Evolutionary conservation across 23 red algal species (phyloP), one percentile per base, ranked within the genome.

Genomic region (Cyanidium caldarium): DNA sequence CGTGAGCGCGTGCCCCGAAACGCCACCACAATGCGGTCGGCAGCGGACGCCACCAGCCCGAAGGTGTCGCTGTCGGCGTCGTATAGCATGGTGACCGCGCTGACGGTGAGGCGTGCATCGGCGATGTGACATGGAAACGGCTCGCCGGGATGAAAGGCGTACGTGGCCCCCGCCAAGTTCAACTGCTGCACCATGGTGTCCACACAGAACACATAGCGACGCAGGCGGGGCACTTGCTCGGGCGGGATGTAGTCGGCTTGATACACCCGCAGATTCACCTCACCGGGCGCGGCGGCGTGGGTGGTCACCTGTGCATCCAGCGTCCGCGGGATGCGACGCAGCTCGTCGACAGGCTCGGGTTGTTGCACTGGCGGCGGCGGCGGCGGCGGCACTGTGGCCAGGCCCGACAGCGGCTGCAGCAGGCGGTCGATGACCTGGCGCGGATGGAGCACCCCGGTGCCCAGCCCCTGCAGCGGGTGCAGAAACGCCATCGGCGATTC

Each of bases 121-220:
- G 17, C n/a, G 19, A 69, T 69, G n/a, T n/a, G n/a, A n/a, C n/a
- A n/a, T n/a, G n/a, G n/a, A 36, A 19, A 40, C 7, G 5, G 14
- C 33, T 7, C 14, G 1, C 70, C 73, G 41, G 79, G 57, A 17
- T 81, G 67, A 66, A 94, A 78, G 65, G 66, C 71, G 68, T 93
- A 93, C 16, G 80, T 73, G 38, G 79, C 35, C 86, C 86, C 83
- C 21, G 86, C 72, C 65, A 93, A 81, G 43, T 93, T 93, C 10
- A 92, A 93, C 66, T 83, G 45, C 3, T 72, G 72, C 39, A 93
- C 81, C 65, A 80, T 76, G 2, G 86, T 93, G 25, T 93, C 75
- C 79, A 93, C 79, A 14, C 77, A 67, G 72, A 93, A 93, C 44
- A 73, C 20, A 78, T 74, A 37, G 80, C 87, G 29, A 68, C 42